A percentile compares a stretch with the other conserved stretches of the same genome.
phyloP scores from a whole-genome alignment of 345 rosid species.

The Syzygium aqueum region DNA sequence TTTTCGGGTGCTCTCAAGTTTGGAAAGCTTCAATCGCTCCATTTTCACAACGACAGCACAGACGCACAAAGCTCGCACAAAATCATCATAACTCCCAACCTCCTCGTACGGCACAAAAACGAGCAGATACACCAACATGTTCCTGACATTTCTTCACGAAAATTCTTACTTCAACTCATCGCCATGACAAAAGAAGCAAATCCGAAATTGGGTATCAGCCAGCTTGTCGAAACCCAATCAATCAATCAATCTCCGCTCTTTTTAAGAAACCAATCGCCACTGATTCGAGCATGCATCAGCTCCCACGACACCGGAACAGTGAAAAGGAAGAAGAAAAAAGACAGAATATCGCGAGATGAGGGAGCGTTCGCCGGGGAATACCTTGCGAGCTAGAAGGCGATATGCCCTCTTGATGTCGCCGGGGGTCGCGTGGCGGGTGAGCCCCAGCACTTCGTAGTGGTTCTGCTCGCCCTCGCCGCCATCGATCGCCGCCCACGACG shows the following conservation, averaged over 20 bases:
- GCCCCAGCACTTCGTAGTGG: conserved; percentile 70
- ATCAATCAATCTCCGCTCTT: neutral
- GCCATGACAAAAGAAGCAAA: neutral
- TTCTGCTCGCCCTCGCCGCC: conserved; percentile 41
- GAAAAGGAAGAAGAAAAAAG: neutral
- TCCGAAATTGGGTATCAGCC: neutral
- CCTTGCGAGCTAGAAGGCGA: conserved; percentile 89
- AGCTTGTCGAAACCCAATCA: neutral
- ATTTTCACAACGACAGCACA: neutral
- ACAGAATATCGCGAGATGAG: neutral
- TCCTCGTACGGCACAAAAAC: neutral
- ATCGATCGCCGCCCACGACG: conserved; percentile 25
- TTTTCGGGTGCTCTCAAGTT: neutral
- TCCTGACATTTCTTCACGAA: neutral
- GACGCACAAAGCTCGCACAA: neutral
- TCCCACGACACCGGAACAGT: neutral
- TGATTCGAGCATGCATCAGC: neutral
- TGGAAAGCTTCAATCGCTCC: neutral
- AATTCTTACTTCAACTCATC: neutral
- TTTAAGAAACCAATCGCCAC: neutral
- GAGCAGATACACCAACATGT: neutral
- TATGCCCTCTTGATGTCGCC: conserved; percentile 73
- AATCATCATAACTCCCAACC: neutral
- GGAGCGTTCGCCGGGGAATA: conserved; percentile 1
- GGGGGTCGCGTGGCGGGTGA: conserved; percentile 42